phyloP scores from a whole-genome alignment of 306 rosid species.

The Heteromeles arbutifolia region DNA sequence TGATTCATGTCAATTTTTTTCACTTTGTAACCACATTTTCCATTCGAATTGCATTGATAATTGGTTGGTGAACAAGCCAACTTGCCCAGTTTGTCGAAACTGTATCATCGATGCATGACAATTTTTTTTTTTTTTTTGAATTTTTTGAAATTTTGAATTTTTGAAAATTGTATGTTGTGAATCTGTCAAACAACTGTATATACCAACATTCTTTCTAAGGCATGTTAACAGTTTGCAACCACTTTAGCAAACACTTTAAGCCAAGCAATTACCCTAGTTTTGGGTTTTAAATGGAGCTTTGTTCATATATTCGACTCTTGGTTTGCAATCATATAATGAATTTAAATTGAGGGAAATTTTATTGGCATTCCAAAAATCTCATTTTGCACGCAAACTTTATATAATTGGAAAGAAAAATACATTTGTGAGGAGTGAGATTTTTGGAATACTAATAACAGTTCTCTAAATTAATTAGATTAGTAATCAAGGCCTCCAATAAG shows the following conservation, averaged over 20 bases:
- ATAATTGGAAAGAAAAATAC: too few species aligned
- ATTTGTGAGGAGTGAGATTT: too few species aligned
- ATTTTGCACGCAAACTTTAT: too few species aligned
- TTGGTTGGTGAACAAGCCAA: constrained; percentile 45
- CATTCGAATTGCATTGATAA: constrained; percentile 51
- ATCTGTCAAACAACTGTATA: not conserved
- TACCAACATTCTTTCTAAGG: not conserved
- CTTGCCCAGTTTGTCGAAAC: constrained; percentile 36
- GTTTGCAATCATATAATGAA: not conserved
- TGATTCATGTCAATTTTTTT: constrained; percentile 47
- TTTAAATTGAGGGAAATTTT: not conserved
- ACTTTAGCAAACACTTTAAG: not conserved
- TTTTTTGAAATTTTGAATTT: not conserved
- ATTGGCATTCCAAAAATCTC: too few species aligned
- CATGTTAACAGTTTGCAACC: not conserved
- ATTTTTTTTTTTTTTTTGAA: not conserved
- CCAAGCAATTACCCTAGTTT: not conserved
- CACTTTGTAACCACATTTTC: constrained; percentile 45
- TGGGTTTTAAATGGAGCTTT: not conserved
- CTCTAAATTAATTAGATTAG: not conserved
- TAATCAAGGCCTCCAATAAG: not conserved
- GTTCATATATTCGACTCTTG: not conserved
- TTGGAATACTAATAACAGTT: too few species aligned
- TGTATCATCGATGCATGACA: constrained; percentile 6
- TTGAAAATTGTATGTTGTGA: not conserved